phyloP scores from a whole-genome alignment of 169 alveolate species.

The Cryptosporidium meleagridis region DNA sequence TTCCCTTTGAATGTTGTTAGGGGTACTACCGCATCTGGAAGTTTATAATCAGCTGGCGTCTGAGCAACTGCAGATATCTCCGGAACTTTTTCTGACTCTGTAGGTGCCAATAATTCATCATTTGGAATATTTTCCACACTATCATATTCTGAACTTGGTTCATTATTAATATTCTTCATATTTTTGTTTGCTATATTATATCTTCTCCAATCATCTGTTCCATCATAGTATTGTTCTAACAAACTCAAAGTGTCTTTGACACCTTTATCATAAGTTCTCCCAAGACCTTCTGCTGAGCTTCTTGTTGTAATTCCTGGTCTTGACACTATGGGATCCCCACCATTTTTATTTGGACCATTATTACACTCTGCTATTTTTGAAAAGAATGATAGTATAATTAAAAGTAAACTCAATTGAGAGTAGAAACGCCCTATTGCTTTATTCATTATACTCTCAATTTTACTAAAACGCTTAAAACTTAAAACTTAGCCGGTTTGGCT shows the following conservation, averaged over 20 bases:
- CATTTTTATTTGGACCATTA: background rate
- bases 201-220: conserved; percentile 56
- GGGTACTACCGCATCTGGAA: conserved; percentile 68
- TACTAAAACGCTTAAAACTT: background rate
- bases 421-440: background rate
- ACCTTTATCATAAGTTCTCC: conserved; percentile 73
- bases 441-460: background rate
- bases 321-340: background rate
- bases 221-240: conserved; percentile 55
- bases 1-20: conserved; percentile 3
- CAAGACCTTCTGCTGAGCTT: conserved; percentile 57
- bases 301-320: conserved; percentile 70
- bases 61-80: conserved; percentile 56
- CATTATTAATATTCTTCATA: background rate
- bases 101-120: background rate
- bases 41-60: conserved; percentile 68
- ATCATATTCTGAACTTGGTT: background rate
- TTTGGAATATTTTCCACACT: background rate
- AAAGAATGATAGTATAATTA: background rate
- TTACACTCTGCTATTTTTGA: background rate
- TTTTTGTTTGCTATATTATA: background rate
- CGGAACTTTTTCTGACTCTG: background rate
- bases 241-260: conserved; percentile 31
- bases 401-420: background rate
- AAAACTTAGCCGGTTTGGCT: background rate